Base-by-base conservation (phyloP, 208 protist genomes). In the Naegleria fowleri region DNA sequence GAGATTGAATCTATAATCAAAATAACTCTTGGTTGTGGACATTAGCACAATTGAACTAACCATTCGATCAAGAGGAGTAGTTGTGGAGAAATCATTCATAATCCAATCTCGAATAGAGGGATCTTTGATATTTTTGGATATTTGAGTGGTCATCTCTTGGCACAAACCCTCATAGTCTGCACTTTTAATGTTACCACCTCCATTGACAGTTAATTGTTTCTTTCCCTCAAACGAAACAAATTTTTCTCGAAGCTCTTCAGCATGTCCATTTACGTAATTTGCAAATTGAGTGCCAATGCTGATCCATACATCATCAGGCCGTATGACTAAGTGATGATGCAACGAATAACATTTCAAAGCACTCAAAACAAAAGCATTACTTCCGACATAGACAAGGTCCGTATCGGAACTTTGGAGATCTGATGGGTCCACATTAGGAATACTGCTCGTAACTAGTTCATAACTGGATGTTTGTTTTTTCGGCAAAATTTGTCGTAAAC, bases 291-390 rank as follows among this genome's bases (percentile, higher is more conserved):
- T 40, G 33, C 22, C 39, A 39, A 88, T 88, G 5, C 43, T 40
- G 38, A 88, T 5, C 85, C 85, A 88, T 29, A 88, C 40, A 88
- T 88, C 85, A 67, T 88, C 85, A 40, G 85, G 85, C 40, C n/a
- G 59, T 6, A 88, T 33, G 0, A 67, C 25, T 16, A 88, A 67
- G 40, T 88, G 6, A 67, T 88, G 40, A 87, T 87, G 83, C 15
- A 29, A 33, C 1, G 83, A 87, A 36, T 87, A 87, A 48, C 38
- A 41, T 29, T 25, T 22, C 40, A 87, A 41, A 5, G 38, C 83
- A 51, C 29, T 52, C 36, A n/a, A 40, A 41, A 86, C 83, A 40
- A 86, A 86, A n/a, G 83, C 19, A 86, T 86, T 86, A 43, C 83
- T 76, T 13, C 16, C 25, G 5, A 19, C 25, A 33, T 22, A 76